A percentile compares a stretch with the other conserved stretches of the same genome.
phyloP scores from a whole-genome alignment of 805 yeast species.

The Starmerella bombi region DNA sequence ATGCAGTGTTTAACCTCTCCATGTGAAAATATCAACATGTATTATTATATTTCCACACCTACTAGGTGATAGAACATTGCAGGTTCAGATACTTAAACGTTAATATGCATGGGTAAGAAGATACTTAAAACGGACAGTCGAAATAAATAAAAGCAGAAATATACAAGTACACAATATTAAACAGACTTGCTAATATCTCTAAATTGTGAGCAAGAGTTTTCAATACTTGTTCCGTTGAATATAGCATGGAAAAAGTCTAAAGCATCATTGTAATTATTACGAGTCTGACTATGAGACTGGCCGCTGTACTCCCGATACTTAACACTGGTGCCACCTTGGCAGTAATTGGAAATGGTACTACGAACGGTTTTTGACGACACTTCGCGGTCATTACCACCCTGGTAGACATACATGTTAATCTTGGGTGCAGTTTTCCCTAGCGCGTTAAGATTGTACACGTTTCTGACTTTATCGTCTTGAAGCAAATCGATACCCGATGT shows the following conservation, averaged over 20 bases:
- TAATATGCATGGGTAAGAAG: too few species aligned
- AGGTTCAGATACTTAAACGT: too few species aligned
- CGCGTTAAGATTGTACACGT: slow-evolving; percentile 16
- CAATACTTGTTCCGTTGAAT: slow-evolving; percentile 3
- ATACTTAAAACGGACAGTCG: too few species aligned
- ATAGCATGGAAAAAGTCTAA: slow-evolving; percentile 8
- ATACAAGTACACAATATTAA: too few species aligned
- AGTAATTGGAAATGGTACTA: slow-evolving; percentile 16
- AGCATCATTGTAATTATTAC: slow-evolving; percentile 3
- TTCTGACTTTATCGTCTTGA: slow-evolving; percentile 5
- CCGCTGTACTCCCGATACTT: slow-evolving; percentile 15
- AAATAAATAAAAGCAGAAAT: too few species aligned
- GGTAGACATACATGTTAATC: slow-evolving; percentile 22
- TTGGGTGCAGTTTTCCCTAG: slow-evolving; percentile 21
- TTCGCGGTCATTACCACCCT: slow-evolving; percentile 21
- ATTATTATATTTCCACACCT: too few species aligned
- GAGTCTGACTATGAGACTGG: slow-evolving; percentile 10
- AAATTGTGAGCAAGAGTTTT: slow-evolving; percentile 5
- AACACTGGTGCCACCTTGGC: slow-evolving; percentile 19
- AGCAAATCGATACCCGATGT: slow-evolving; percentile 16
- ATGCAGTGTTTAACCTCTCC: too few species aligned
- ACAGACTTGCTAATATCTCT: too few species aligned
- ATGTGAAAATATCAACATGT: too few species aligned
- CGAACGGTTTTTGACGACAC: slow-evolving; percentile 17
- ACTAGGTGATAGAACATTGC: too few species aligned